These are phyloP conservation scores for Hortiboletus campestris DNA, from an alignment of 768 basidiomycete genomes.

Conservation along the genomic window DNA sequence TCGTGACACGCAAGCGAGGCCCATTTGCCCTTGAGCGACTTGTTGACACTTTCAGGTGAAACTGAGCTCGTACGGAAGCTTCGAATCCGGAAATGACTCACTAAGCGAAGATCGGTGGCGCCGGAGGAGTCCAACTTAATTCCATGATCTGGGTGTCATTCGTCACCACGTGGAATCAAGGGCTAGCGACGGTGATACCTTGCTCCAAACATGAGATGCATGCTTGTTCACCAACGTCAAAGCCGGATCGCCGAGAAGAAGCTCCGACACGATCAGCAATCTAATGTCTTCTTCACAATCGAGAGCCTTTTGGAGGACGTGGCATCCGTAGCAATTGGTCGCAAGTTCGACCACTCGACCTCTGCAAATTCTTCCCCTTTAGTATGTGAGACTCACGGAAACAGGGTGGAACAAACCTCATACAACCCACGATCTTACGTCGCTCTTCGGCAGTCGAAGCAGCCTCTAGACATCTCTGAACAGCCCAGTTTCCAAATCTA, in stretches of 20 bases:
- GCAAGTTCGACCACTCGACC: slow-evolving; percentile 84
- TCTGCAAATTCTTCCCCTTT: slow-evolving; percentile 34
- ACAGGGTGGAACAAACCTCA: slow-evolving; percentile 54
- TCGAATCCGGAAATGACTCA: slow-evolving; percentile 35
- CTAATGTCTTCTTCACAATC: slow-evolving; percentile 89
- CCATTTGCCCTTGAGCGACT: slow-evolving; percentile 86
- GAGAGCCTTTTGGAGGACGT: slow-evolving; percentile 85
- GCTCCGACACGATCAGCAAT: slow-evolving; percentile 78
- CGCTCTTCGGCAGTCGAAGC: slow-evolving; percentile 72
- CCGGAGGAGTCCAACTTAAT: slow-evolving; percentile 80
- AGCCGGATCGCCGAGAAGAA: slow-evolving; percentile 80
- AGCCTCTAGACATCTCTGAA: slow-evolving; percentile 82
- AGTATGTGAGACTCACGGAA: slow-evolving; percentile 8
- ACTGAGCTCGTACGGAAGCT: neutral
- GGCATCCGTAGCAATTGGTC: slow-evolving; percentile 87
- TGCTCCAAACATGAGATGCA: slow-evolving; percentile 91
- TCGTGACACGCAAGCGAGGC: slow-evolving; percentile 87
- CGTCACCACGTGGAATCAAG: slow-evolving; percentile 6
- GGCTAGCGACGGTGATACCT: slow-evolving; percentile 37
- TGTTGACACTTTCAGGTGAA: slow-evolving; percentile 63
- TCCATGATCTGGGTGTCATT: slow-evolving; percentile 73
- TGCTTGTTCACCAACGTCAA: slow-evolving; percentile 88
- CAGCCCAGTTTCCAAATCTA: slow-evolving; percentile 93
- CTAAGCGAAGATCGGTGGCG: slow-evolving; percentile 87
- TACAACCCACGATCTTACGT: slow-evolving; percentile 80